Evolutionary conservation across 1,284 basidiomycete species (phyloP).

Genomic region (Uromyces viciae-fabae): DNA sequence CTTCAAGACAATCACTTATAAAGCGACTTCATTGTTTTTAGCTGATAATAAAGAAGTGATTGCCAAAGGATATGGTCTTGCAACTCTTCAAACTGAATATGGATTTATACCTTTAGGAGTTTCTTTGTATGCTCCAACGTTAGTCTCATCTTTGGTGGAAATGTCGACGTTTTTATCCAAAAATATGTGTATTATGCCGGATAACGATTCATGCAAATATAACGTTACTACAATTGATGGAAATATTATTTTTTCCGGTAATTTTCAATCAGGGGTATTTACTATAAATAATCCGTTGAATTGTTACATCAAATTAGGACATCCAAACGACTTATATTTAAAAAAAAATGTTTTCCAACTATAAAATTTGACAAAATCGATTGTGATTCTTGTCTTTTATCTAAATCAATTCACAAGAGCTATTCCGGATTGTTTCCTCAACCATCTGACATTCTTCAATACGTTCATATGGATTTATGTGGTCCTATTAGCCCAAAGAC

Average conservation of each 20-base stretch:
- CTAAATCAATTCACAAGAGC: not conserved
- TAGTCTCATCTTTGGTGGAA: not conserved
- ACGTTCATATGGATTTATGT: constrained; percentile 14
- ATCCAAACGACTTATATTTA: not conserved
- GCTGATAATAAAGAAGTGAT: not conserved
- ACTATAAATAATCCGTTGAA: no score
- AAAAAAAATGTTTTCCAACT: not conserved
- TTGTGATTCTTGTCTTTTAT: constrained; percentile 3
- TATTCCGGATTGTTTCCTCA: not conserved
- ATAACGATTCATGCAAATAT: no score
- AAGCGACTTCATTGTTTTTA: not conserved
- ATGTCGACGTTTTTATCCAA: not conserved
- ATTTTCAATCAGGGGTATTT: no score
- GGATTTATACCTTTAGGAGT: not conserved
- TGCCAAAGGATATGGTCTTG: constrained; percentile 1
- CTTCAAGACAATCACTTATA: not conserved
- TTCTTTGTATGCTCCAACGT: not conserved
- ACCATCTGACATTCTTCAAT: not conserved
- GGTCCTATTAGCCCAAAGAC: not conserved
- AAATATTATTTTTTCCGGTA: no score
- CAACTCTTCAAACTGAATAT: not conserved
- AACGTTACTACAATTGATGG: no score
- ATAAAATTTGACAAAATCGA: not conserved
- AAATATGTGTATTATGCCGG: no score
- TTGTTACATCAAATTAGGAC: not conserved